Percentiles rank a stretch among this genome's conserved stretches.
Conservation (phyloP, 1,139 yeast species). For the Scheffersomyces titani region DNA sequence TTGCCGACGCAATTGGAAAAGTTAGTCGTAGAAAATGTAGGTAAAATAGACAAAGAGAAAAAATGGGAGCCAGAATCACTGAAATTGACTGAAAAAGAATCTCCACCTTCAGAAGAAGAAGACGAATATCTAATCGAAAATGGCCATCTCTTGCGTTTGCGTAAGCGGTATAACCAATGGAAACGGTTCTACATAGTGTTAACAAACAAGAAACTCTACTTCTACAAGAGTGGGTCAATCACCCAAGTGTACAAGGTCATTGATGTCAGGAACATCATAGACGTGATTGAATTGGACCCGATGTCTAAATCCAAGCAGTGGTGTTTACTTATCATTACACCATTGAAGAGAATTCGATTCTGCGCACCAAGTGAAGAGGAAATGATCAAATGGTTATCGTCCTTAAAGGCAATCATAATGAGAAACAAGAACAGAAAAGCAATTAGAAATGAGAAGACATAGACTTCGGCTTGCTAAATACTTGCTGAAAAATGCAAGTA, state of each 20-base stretch:
- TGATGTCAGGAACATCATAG: conserved; percentile 40
- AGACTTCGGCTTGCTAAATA: too few relatives aligned
- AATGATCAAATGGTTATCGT: conserved; percentile 51
- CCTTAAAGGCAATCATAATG: conserved; percentile 30
- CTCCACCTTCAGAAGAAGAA: conserved; percentile 1
- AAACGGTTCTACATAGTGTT: conserved; percentile 42
- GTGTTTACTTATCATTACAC: conserved; percentile 53
- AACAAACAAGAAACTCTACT: conserved; percentile 40
- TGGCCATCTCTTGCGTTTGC: conserved; percentile 43
- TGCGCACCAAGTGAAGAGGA: conserved; percentile 50
- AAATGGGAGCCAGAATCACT: not conserved
- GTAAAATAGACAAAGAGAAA: not conserved
- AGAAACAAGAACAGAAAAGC: conserved; percentile 1
- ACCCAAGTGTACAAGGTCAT: conserved; percentile 26
- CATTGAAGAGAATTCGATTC: conserved; percentile 44
- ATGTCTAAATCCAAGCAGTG: conserved; percentile 41
- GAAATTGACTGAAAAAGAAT: not conserved
- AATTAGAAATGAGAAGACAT: not conserved
- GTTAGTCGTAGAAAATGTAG: not conserved
- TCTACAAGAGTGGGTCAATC: conserved; percentile 33
- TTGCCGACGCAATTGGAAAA: not conserved
- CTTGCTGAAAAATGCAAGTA: not conserved
- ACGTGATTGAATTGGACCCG: conserved; percentile 56
- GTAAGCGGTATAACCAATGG: conserved; percentile 52
- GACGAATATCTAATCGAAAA: conserved; percentile 41